Percentiles rank a stretch among this genome's conserved stretches.
Evolutionary conservation across 176 grass and related monocot species (phyloP).

Genomic region (Triticum monococcum): DNA sequence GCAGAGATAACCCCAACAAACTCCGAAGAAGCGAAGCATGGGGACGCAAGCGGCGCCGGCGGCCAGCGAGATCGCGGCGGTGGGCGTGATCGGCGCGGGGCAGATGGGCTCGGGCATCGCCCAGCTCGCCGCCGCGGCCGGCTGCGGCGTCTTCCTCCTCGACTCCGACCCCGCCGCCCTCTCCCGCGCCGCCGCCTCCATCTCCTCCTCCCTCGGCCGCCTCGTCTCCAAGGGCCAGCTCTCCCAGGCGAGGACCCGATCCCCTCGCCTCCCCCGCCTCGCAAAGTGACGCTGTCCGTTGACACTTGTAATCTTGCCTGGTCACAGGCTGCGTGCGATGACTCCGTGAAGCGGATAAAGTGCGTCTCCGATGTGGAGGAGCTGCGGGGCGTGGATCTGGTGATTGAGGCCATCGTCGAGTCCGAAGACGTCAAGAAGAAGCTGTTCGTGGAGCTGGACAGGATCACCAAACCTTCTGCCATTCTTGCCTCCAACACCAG

Average conservation of each 20-base stretch:
- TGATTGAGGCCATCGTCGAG: slow-evolving; percentile 90
- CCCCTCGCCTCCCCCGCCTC: neutral
- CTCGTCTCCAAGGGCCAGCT: slow-evolving; percentile 71
- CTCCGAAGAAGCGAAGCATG: slow-evolving; percentile 22
- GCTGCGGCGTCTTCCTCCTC: slow-evolving; percentile 63
- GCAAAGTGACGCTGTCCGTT: neutral
- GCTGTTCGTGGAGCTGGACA: slow-evolving; percentile 72
- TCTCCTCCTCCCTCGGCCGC: slow-evolving; percentile 65
- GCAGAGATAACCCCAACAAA: neutral
- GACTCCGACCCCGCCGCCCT: slow-evolving; percentile 72
- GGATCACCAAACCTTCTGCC: slow-evolving; percentile 68
- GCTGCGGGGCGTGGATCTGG: slow-evolving; percentile 57
- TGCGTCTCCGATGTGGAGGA: slow-evolving; percentile 63
- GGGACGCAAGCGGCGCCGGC: slow-evolving; percentile 20
- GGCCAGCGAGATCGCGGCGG: slow-evolving; percentile 32
- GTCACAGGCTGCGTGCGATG: slow-evolving; percentile 48
- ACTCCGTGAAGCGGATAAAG: slow-evolving; percentile 65
- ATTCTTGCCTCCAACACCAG: slow-evolving; percentile 93
- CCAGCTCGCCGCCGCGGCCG: slow-evolving; percentile 71
- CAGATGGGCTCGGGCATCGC: slow-evolving; percentile 98
- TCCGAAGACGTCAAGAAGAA: slow-evolving; percentile 82
- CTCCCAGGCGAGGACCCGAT: slow-evolving; percentile 45
- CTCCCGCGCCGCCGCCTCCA: slow-evolving; percentile 45
- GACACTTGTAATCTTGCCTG: neutral
- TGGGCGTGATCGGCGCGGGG: slow-evolving; percentile 75